Evolutionary conservation across 1,139 yeast species (phyloP), one percentile per base, ranked within the genome.

Genomic region (Suhomyces bribrorum): DNA sequence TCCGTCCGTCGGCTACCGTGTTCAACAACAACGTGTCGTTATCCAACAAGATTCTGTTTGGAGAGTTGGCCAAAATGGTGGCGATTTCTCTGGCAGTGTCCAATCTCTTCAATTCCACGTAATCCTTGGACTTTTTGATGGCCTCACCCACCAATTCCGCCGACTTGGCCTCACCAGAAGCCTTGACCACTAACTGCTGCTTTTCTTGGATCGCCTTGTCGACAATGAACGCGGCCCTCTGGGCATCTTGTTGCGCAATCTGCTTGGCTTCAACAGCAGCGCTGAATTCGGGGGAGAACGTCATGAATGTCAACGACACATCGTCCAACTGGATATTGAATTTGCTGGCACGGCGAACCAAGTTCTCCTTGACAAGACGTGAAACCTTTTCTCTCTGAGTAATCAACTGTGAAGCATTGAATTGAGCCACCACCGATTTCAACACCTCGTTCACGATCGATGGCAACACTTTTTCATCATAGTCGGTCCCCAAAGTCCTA

Each of bases 71-170:
- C 58, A 92, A 72, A 36, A 90, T 87, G 30, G 69, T 73, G 33
- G 98, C 97, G 63, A 94, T 94, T 60, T 94, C 98, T 56, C 90
- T 81, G 12, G 98, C 98, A 38, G 98, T 92, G 61, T 90, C 97
- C 61, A 92, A 80, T 69, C 97, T 83, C 77, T 90, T 92, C 66
- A 92, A 79, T 64, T 92, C 98, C 34, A 92, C 96, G 63, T 92
- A 92, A 64, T 92, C 97, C 65, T 77, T 86, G 20, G 94, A 86
- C 69, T 92, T 92, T 73, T 90, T 92, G 63, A 92, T 90, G 39
- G 98, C 98, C 51, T 92, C 98, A 79, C 98, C 98, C 69, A 92
- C 88, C 70, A 92, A 83, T 63, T 90, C 95, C 24, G 99, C 99
- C 41, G 97, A 86, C 60, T 87, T 83, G 50, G 98, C 99, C 69